Evolutionary conservation across 352 stramenopile species (phyloP).

Genomic region (Globisporangium irregulare): DNA sequence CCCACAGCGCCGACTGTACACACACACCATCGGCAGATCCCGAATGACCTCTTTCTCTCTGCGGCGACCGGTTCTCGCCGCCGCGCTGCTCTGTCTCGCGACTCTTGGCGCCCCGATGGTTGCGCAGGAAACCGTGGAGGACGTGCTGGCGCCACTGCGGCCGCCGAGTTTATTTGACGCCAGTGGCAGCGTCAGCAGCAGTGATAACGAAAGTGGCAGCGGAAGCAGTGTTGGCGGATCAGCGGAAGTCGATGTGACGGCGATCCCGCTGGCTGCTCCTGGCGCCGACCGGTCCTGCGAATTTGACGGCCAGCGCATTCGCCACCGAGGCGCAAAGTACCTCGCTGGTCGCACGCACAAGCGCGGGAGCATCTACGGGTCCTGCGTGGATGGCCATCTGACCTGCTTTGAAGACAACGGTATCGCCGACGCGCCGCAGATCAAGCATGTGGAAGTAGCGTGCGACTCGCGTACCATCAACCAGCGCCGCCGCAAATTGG

Average conservation of each 20-base stretch:
- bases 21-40: background rate
- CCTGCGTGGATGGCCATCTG: slow-evolving; percentile 37
- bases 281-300: slow-evolving; percentile 23
- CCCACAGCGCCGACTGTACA: slow-evolving; percentile 8
- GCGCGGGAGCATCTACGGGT: slow-evolving; percentile 48
- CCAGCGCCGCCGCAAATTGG: slow-evolving; percentile 36
- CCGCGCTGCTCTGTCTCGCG: slow-evolving; percentile 4
- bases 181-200: background rate
- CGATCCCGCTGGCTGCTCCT: background rate
- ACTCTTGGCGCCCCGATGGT: background rate
- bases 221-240: slow-evolving; percentile 2
- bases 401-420: slow-evolving; percentile 66
- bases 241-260: background rate
- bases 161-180: background rate
- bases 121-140: slow-evolving; percentile 3
- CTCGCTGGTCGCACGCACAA: slow-evolving; percentile 42
- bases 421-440: slow-evolving; percentile 49
- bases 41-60: slow-evolving; percentile 4
- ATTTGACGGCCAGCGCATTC: slow-evolving; percentile 40
- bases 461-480: slow-evolving; percentile 28
- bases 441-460: slow-evolving; percentile 35
- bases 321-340: slow-evolving; percentile 48
- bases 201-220: background rate
- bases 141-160: slow-evolving; percentile 4
- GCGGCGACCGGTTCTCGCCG: background rate